These are phyloP conservation scores for Ogataea parapolymorpha DNA, from an alignment of 805 yeast species.

Conservation along the genomic window DNA sequence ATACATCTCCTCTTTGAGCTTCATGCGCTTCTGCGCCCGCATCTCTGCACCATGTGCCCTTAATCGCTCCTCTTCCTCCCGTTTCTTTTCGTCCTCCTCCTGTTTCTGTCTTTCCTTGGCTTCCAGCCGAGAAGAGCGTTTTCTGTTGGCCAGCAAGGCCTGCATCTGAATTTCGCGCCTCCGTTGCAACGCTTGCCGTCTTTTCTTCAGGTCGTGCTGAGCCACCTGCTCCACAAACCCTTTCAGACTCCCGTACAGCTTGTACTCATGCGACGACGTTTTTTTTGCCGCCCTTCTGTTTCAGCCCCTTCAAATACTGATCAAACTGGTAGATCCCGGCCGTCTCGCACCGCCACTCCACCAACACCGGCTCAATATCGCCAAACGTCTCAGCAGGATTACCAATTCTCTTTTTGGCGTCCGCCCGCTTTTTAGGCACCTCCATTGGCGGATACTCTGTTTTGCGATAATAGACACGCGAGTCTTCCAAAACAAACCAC, in stretches of 20 bases:
- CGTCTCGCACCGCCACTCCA: constrained; percentile 38
- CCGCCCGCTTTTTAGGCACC: constrained; percentile 36
- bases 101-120: constrained; percentile 50
- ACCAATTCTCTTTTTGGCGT: constrained; percentile 23
- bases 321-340: constrained; percentile 45
- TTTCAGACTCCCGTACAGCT: constrained; percentile 32
- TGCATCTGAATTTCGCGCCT: constrained; percentile 64
- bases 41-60: constrained; percentile 43
- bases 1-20: constrained; percentile 32
- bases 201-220: constrained; percentile 47
- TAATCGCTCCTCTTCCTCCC: constrained; percentile 44
- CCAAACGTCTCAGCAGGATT: constrained; percentile 18
- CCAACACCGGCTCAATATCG: constrained; percentile 35
- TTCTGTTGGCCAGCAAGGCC: constrained; percentile 61
- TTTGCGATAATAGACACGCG: constrained; percentile 46
- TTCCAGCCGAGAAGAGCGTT: constrained; percentile 70
- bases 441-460: constrained; percentile 30
- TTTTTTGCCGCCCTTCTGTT: constrained; percentile 32
- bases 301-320: constrained; percentile 30
- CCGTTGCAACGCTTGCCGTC: constrained; percentile 52
- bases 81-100: constrained; percentile 51
- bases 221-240: constrained; percentile 35
- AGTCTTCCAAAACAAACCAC: constrained; percentile 45
- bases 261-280: constrained; percentile 23
- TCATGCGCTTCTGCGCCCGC: constrained; percentile 40